These are phyloP conservation scores for Salvia miltiorrhiza DNA, from an alignment of 257 asterid genomes.

Conservation along the genomic window DNA sequence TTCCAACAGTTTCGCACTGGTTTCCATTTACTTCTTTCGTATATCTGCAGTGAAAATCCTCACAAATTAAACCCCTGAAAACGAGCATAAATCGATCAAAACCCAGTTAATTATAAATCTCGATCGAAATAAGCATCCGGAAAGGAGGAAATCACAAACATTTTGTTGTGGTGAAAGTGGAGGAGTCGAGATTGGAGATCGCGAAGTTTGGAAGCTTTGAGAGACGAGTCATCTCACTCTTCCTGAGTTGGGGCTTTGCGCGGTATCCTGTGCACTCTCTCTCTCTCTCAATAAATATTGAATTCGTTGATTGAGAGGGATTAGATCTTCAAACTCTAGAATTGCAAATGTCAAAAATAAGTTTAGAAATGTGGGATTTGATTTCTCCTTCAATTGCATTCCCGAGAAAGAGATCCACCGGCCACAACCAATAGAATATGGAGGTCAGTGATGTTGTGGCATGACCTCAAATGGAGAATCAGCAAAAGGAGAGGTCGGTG, in stretches of 20 bases:
- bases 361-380: no score
- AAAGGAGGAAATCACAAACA: conserved; percentile 26
- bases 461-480: no score
- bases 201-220: conserved; percentile 65
- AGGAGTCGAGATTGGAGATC: conserved; percentile 78
- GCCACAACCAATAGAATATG: no score
- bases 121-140: neutral
- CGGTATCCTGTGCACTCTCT: conserved; percentile 78
- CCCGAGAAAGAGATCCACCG: no score
- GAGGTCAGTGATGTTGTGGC: no score
- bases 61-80: neutral
- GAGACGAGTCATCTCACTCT: conserved; percentile 56
- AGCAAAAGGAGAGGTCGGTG: no score
- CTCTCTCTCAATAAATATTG: neutral
- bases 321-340: neutral
- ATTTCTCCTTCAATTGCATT: no score
- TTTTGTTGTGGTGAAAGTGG: conserved; percentile 65
- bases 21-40: conserved; percentile 77
- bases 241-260: conserved; percentile 58
- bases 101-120: neutral
- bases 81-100: neutral
- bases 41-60: conserved; percentile 46
- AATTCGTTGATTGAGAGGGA: neutral
- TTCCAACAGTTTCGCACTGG: conserved; percentile 63
- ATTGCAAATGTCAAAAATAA: no score